phyloP scores from a whole-genome alignment of 129 eudicot species.

The Flaveria trinervia region DNA sequence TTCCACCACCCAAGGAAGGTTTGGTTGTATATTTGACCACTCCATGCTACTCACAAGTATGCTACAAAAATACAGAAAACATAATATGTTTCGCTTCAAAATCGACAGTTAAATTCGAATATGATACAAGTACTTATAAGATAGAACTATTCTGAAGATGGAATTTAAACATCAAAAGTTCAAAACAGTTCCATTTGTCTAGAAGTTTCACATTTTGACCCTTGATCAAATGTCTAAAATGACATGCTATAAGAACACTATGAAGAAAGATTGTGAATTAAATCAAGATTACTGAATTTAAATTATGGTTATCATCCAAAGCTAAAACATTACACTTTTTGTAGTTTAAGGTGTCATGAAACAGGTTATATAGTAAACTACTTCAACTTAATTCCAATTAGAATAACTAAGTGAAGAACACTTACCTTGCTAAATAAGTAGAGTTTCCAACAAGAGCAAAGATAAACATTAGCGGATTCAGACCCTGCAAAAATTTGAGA shows the following conservation, averaged over 20 bases:
- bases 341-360: not conserved
- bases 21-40: slow-evolving; percentile 67
- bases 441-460: slow-evolving; percentile 76
- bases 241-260: too few relatives aligned
- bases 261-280: too few relatives aligned
- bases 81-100: not conserved
- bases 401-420: slow-evolving; percentile 5
- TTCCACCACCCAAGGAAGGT: slow-evolving; percentile 87
- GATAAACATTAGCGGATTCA: slow-evolving; percentile 80
- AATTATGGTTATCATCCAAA: too few relatives aligned
- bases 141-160: too few relatives aligned
- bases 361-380: not conserved
- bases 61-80: slow-evolving; percentile 39
- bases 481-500: slow-evolving; percentile 49
- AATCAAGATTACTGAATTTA: too few relatives aligned
- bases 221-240: not conserved
- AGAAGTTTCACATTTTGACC: not conserved
- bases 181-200: too few relatives aligned
- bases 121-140: not conserved
- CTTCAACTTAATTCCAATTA: not conserved
- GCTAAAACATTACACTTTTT: not conserved
- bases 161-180: too few relatives aligned
- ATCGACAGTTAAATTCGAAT: not conserved
- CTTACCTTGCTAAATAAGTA: slow-evolving; percentile 85
- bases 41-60: slow-evolving; percentile 81